Percentiles rank a stretch among this genome's conserved stretches.
phyloP scores from a whole-genome alignment of 805 yeast genomes.

The Vanderwaltozyma yarrowii region DNA sequence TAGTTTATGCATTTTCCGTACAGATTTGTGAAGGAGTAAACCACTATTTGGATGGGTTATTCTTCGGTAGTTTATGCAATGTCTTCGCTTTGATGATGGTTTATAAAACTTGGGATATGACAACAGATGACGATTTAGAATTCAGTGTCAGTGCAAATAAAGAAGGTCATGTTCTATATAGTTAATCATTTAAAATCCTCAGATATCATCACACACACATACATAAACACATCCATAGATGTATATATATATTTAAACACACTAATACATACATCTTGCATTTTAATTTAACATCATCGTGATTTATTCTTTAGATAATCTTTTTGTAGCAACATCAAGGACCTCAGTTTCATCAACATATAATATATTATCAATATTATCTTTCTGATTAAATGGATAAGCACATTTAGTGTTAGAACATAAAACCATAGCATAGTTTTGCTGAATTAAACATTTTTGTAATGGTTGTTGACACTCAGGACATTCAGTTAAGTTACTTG shows the following conservation, averaged over 20 bases:
- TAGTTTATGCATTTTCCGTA: slow-evolving; percentile 59
- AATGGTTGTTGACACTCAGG: slow-evolving; percentile 20
- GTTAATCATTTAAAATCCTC: neutral
- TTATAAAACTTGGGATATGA: slow-evolving; percentile 93
- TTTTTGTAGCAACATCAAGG: slow-evolving; percentile 16
- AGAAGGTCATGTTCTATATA: slow-evolving; percentile 28
- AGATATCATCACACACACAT: too few species aligned
- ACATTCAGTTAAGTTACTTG: slow-evolving; percentile 7
- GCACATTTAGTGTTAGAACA: slow-evolving; percentile 21
- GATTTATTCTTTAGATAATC: neutral
- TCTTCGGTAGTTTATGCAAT: slow-evolving; percentile 75
- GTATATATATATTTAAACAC: too few species aligned
- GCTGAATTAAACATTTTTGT: slow-evolving; percentile 26
- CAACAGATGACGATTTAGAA: slow-evolving; percentile 89
- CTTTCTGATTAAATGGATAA: slow-evolving; percentile 23
- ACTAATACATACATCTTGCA: neutral
- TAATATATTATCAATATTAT: slow-evolving; percentile 13
- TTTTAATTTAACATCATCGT: neutral
- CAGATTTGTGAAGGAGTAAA: slow-evolving; percentile 58
- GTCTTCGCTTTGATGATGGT: slow-evolving; percentile 86
- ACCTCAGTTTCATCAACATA: slow-evolving; percentile 24
- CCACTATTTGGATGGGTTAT: slow-evolving; percentile 86
- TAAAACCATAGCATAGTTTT: slow-evolving; percentile 25
- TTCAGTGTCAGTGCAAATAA: slow-evolving; percentile 59
- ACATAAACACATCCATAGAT: too few species aligned